Base-by-base conservation (phyloP, 2,329 filamentous ascomycete genomes). In the Scytalidium lignicola region DNA sequence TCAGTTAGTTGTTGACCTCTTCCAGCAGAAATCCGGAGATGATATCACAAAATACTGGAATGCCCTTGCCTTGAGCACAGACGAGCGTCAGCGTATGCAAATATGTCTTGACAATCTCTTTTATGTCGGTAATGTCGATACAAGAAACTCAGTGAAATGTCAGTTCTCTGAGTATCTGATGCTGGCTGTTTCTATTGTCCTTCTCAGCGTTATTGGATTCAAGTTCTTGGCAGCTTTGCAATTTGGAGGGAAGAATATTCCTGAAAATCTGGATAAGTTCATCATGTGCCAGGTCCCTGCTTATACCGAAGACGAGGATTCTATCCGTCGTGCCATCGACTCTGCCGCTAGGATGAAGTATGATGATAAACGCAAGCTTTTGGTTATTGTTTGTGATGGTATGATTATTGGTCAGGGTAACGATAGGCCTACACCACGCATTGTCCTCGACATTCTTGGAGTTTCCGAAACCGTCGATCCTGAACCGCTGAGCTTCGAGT, bases 321-420 rank as follows among this genome's bases (percentile, higher is more conserved):
- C 92, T 29, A 78, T 99, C 21, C 90, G 93, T 48, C 91, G 92
- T 75, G 93, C 93, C 51, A 96, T 99, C 60, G 93, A 99, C 67
- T 99, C 93, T 0, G 88, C 90, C 51, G 91, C 93, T 22, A 81
- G 90, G 53, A 96, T 96, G 90, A 85, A 84, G 58, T 99, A 99
- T 65, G 93, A 99, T 62, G 92, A 99, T 66, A 99, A 99, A 74
- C 89, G 93, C 63, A 99, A 99, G 74, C 78, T 99, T 12, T 75
- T 99, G 21, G 83, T 96, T 57, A 78, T 99, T 53, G 77, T 99
- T 55, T 99, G 93, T 63, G 93, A 99, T 64, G 93, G 93, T 70
- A 97, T 99, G 92, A 99, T 99, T 74, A 95, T 99, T 57, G 93
- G 93, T 62, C 91, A 96, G 72, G 93, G 93, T 63, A 99, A 99